Evolutionary conservation across 495 filamentous ascomycete species (phyloP), one percentile per base, ranked within the genome.

Genomic region (Antarctomyces pellizariae): DNA sequence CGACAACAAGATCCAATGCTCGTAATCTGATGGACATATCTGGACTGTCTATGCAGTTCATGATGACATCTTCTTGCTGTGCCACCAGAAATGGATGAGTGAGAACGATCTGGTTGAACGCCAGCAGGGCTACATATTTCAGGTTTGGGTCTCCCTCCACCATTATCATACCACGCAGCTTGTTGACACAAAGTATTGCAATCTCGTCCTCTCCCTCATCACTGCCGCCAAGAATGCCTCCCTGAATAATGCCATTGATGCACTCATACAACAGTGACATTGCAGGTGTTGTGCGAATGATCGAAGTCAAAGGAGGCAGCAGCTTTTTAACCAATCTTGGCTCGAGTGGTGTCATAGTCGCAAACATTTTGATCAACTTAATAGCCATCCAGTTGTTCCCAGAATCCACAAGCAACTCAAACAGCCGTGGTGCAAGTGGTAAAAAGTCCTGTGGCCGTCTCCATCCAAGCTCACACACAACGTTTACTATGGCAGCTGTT

Each of bases 331-430:
- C 69, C 7, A 97, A 52, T 18, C 86, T 67, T 5, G 86, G 86
- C 45, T 97, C 86, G 5, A 97, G 51, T 0, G 86, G 86, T 2
- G 80, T 95, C 35, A 97, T 57, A 9, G 75, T 90, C 19, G 86
- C 83, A 61, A 97, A 97, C 77, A 97, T 62, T 46, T 97, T 97
- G 43, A 97, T 97, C 29, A 95, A 65, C 40, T 97, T 97, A 43
- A 97, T 95, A 17, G 80, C 83, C 84, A 97, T 95, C 86, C 86
- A 97, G 50, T 97, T 97, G 45, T 97, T 95, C 4, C 73, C 75
- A 16, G 78, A 66, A 27, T 84, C 75, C n/a, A 91, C 82, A 6
- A 97, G 54, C 7, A 97, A 54, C 28, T 89, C 78, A 36, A 95
- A 97, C 17, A 97, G 53, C 26, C 86, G 61, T 7, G 89, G 86